Evolutionary conservation across 306 rosid species (phyloP), one percentile per base, ranked within the genome.

Genomic region (Gleditsia sinensis): DNA sequence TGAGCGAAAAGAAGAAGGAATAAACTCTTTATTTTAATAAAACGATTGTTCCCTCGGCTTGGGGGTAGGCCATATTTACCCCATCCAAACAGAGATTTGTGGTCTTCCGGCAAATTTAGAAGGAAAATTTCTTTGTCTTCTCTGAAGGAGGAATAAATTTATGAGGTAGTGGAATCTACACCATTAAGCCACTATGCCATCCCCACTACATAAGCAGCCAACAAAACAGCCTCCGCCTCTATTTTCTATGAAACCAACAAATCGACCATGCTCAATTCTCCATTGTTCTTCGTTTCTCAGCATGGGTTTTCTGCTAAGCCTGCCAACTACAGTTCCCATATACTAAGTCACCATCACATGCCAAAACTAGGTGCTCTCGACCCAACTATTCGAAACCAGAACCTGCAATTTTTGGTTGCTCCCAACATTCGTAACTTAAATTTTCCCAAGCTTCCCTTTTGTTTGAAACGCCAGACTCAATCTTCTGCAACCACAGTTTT

Each of bases 151-250:
- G 84, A 72, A 83, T 83, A 77, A 27, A 59, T 27, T 66, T 75
- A 58, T 72, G 66, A n/a, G 66, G 28, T 17, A 83, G 74, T 81
- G 89, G 96, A 82, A 85, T 91, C 90, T 48, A 20, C 78, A 67
- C 80, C 40, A 6, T 7, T 24, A 3, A 19, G 8, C 28, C 36
- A 39, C 55, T 37, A 67, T 68, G 71, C 21, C 36, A 67, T 36
- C 21, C 19, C 65, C 65, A 36, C 23, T n/a, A 24, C 32, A 9
- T 37, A 60, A 53, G 17, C 74, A 1, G 6, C 17, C 25, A 30
- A 32, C 55, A 4, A 45, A 30, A 13, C 0, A 57, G 25, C 27
- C 2, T 21, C 57, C 78, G 27, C 16, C n/a, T 61, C 42, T 50
- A 32, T 17, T 57, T 21, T 45, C 39, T 7, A n/a, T 12, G 30